Conservation (phyloP, 2,329 filamentous ascomycete genomes). For the Arthroderma sp. region DNA sequence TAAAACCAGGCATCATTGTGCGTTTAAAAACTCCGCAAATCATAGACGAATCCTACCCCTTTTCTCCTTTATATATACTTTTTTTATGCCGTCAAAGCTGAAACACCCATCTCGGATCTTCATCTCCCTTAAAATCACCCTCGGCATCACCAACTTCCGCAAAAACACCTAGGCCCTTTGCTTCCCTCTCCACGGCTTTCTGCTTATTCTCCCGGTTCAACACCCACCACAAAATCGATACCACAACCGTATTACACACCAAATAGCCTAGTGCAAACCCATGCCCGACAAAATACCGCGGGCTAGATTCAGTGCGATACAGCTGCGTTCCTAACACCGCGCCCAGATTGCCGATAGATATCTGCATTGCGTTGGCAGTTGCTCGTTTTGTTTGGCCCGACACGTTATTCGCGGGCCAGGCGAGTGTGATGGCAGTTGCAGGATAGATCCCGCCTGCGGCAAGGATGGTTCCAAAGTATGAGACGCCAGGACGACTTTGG, state of each 20-base stretch:
- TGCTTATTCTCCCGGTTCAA: constrained; percentile 46
- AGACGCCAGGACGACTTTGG: constrained; percentile 41
- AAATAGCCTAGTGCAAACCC: constrained; percentile 54
- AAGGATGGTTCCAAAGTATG: constrained; percentile 50
- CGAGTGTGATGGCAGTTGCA: constrained; percentile 45
- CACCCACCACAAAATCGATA: constrained; percentile 39
- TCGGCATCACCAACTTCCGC: constrained; percentile 37
- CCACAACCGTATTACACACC: constrained; percentile 43
- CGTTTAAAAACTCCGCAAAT: too few species aligned
- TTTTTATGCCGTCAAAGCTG: constrained; percentile 32
- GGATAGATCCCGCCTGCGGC: constrained; percentile 56
- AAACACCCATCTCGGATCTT: constrained; percentile 54
- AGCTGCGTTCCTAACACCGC: constrained; percentile 58
- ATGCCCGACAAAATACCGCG: constrained; percentile 54
- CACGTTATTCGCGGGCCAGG: constrained; percentile 61
- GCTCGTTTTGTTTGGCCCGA: constrained; percentile 57
- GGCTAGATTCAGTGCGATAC: constrained; percentile 48
- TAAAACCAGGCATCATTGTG: too few species aligned
- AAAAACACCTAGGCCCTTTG: constrained; percentile 18
- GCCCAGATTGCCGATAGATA: constrained; percentile 56
- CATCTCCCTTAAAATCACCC: constrained; percentile 47
- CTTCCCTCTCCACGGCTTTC: constrained; percentile 37
- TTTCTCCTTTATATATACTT: too few species aligned
- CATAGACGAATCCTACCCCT: too few species aligned
- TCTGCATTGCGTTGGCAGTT: constrained; percentile 57